These are phyloP conservation scores for Pyrus hybrid DNA, from an alignment of 331 rosid genomes.

Conservation along the genomic window DNA sequence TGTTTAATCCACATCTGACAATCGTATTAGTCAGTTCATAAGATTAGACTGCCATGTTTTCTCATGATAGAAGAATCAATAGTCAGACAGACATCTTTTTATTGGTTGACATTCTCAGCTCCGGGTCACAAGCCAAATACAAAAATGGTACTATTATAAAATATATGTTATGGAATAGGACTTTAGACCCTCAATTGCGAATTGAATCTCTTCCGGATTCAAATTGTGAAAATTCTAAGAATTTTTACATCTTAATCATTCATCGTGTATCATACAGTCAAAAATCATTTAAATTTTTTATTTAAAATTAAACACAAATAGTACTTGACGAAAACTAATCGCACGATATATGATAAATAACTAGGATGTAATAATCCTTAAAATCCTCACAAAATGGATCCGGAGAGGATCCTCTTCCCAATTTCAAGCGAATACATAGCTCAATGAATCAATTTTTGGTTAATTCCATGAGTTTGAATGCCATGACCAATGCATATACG, in stretches of 20 bases:
- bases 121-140: not conserved
- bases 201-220: fast-evolving
- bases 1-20: not conserved
- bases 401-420: too few species aligned
- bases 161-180: not conserved
- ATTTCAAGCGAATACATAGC: not conserved
- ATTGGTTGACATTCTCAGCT: slow-evolving; percentile 11
- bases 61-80: not conserved
- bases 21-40: not conserved
- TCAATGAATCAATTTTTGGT: not conserved
- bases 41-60: not conserved
- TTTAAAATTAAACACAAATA: too few species aligned
- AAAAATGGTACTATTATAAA: not conserved
- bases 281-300: fast-evolving
- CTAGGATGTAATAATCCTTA: fast-evolving
- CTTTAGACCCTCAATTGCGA: slow-evolving; percentile 16
- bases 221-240: fast-evolving
- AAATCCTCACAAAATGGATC: too few species aligned
- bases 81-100: not conserved
- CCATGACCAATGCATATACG: slow-evolving; percentile 12
- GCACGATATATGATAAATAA: fast-evolving
- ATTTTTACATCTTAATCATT: fast-evolving
- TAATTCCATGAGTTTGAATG: slow-evolving; percentile 30
- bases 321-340: too few species aligned
- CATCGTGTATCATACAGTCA: fast-evolving